phyloP scores from a whole-genome alignment of 192 early-diverging fungal species.

The Coemansia sp. region DNA sequence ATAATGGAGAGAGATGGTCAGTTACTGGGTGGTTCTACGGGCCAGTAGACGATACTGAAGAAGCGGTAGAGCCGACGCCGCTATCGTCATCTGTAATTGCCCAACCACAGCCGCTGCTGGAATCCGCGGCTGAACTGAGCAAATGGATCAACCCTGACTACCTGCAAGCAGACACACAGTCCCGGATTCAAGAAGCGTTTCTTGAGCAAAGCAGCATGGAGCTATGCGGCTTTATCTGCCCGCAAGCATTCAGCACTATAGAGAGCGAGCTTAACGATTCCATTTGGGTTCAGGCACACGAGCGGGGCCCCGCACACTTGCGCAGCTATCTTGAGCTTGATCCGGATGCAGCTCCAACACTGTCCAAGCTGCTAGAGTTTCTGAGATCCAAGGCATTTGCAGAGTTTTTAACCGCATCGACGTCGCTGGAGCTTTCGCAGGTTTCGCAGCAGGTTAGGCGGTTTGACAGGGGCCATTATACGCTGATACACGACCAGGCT shows the following conservation, averaged over 20 bases:
- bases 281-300: slow-evolving; percentile 27
- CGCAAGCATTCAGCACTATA: slow-evolving; percentile 8
- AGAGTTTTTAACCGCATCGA: slow-evolving; percentile 14
- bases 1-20: slow-evolving; percentile 56
- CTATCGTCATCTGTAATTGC: slow-evolving; percentile 20
- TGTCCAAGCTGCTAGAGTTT: slow-evolving; percentile 8
- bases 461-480: slow-evolving; percentile 60
- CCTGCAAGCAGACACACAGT: slow-evolving; percentile 25
- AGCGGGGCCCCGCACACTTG: slow-evolving; percentile 53
- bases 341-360: neutral
- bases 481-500: slow-evolving; percentile 60
- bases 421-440: slow-evolving; percentile 16
- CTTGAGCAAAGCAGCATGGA: slow-evolving; percentile 44
- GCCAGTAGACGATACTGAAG: slow-evolving; percentile 9
- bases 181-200: slow-evolving; percentile 51
- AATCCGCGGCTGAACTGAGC: slow-evolving; percentile 4
- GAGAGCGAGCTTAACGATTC: slow-evolving; percentile 9
- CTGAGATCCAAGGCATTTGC: slow-evolving; percentile 30
- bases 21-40: slow-evolving; percentile 72
- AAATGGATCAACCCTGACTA: slow-evolving; percentile 55
- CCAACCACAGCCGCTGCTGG: neutral
- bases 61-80: neutral
- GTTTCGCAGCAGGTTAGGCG: slow-evolving; percentile 40
- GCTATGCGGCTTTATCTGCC: slow-evolving; percentile 28
- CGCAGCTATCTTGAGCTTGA: slow-evolving; percentile 39